Conservation (phyloP, 2,329 filamentous ascomycete genomes). For the Colletotrichum sp. region DNA sequence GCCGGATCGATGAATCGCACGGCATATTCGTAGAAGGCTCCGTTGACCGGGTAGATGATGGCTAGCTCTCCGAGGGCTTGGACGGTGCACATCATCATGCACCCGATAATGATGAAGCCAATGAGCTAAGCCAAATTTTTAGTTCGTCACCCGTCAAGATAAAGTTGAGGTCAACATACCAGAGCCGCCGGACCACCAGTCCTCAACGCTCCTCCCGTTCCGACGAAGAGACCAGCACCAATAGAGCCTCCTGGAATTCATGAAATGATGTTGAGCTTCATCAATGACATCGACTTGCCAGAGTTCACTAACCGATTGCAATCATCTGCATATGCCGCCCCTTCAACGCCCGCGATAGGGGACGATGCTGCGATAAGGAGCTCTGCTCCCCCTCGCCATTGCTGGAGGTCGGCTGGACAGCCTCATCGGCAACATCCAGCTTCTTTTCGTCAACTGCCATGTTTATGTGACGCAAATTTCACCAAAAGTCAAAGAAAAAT, state of each 20-base stretch:
- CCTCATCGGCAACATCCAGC: background rate
- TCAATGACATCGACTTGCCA: accelerated
- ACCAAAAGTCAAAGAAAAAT: accelerated
- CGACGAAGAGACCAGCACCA: background rate
- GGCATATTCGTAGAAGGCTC: conserved; percentile 64
- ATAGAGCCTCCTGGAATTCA: background rate
- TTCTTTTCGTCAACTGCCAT: background rate
- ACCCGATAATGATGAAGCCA: conserved; percentile 58
- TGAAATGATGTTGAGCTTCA: background rate
- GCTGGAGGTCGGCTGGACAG: background rate
- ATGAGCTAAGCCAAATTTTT: conserved; percentile 31
- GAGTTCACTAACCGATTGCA: background rate
- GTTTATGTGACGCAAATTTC: background rate
- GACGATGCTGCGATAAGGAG: background rate
- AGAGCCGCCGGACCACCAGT: background rate
- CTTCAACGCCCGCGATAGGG: conserved; percentile 6
- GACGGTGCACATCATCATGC: conserved; percentile 57
- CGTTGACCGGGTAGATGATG: conserved; percentile 64
- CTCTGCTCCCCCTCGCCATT: background rate
- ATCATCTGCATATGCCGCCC: conserved; percentile 63
- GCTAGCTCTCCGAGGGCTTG: conserved; percentile 66
- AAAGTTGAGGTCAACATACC: accelerated
- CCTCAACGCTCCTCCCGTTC: background rate
- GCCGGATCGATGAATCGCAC: conserved; percentile 66
- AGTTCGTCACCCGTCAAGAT: background rate